Conservation (phyloP, 176 grass and related monocot species). For the Alopecurus myosuroides region DNA sequence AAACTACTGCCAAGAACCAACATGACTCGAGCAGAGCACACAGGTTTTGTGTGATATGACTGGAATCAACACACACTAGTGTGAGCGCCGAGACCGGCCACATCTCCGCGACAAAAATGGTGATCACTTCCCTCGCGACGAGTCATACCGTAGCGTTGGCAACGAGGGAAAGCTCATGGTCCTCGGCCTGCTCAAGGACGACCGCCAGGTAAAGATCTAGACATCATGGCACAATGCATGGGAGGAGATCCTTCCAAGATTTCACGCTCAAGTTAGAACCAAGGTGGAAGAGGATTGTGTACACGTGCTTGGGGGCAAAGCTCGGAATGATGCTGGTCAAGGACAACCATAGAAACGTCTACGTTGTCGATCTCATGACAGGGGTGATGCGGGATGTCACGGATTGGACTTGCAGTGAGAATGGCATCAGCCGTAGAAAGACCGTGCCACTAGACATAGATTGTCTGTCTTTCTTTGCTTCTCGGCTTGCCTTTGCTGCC, state of each 20-base stretch:
- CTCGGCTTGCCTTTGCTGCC: not conserved
- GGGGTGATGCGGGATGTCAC: not conserved
- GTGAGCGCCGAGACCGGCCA: too few relatives aligned
- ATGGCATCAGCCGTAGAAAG: not conserved
- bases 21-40: too few relatives aligned
- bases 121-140: too few relatives aligned
- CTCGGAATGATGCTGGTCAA: not conserved
- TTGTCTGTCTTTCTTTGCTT: not conserved
- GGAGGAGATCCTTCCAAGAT: not conserved
- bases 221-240: not conserved
- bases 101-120: too few relatives aligned
- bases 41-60: too few relatives aligned
- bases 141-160: not conserved
- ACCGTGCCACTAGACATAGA: not conserved
- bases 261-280: not conserved
- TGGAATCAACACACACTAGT: too few relatives aligned
- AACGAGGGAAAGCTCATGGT: not conserved
- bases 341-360: not conserved
- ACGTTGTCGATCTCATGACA: not conserved
- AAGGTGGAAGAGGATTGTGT: not conserved
- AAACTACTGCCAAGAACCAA: too few relatives aligned
- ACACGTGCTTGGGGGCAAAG: not conserved
- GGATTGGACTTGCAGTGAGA: not conserved
- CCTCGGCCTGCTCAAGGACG: not conserved
- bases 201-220: not conserved